Evolutionary conservation across 768 basidiomycete species (phyloP), one percentile per base, ranked within the genome.

Genomic region (Asterophora lycoperdoides): DNA sequence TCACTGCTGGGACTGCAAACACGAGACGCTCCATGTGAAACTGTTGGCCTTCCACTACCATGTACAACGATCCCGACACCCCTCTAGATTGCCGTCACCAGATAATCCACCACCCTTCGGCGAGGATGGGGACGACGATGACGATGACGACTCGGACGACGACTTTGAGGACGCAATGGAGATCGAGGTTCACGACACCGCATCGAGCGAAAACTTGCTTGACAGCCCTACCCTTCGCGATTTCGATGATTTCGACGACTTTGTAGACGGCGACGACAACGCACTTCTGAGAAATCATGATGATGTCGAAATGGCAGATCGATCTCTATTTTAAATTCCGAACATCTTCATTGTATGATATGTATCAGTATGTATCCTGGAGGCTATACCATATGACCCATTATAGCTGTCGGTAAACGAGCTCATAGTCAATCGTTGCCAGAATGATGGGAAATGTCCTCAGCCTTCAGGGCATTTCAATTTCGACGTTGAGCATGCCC

Each of bases 191-290:
- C 5, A 18, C 15, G 43, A 23, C 2, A 17, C 29, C 23, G 40
- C n/a, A 6, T 17, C 39, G 4, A 32, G 15, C 14, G 46, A 33
- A 19, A 19, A 47, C 29, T 47, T 33, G 13, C 55, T 54, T n/a
- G 53, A 61, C 26, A 58, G 45, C 14, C 60, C 55, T 8, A 23
- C 37, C 23, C 48, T 61, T 15, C 44, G 28, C 13, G 60, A 60
- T 18, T 58, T 61, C 20, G 57, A 55, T 19, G 56, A 55, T 14
- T 48, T 46, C 14, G 47, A 56, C 4, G 52, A 55, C 14, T n/a
- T 26, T 18, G 44, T 42, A 35, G 53, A 54, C 15, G 46, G 46
- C 32, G 39, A 34, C 7, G 30, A 51, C 8, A 46, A 41, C 17
- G 47, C 17, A 40, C 26, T 52, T 8, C 19, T 53, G 4, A 34